Evolutionary conservation across 2,329 filamentous ascomycete genomes (phyloP).

Genomic region (Cordyceps cateniannulata): DNA sequence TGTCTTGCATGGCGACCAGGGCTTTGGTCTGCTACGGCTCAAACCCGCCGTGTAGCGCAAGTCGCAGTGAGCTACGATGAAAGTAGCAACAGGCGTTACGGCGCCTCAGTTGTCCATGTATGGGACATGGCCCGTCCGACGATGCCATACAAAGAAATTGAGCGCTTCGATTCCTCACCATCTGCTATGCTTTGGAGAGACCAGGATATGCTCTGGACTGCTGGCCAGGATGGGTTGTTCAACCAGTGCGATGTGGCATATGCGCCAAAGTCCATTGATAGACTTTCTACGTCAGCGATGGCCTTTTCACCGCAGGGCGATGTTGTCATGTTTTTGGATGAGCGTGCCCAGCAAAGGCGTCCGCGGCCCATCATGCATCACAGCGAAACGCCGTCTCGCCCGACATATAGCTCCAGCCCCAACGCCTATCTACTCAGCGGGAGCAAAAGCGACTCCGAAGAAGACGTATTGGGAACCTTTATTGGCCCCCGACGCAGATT

Average conservation of each 20-base stretch:
- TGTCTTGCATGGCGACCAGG: conserved; percentile 57
- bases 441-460: conserved; percentile 59
- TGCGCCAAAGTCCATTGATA: conserved; percentile 56
- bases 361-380: conserved; percentile 36
- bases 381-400: conserved; percentile 28
- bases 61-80: conserved; percentile 58
- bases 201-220: conserved; percentile 61
- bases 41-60: conserved; percentile 53
- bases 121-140: conserved; percentile 64
- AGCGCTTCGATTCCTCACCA: conserved; percentile 52
- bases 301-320: conserved; percentile 55
- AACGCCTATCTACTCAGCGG: conserved; percentile 45
- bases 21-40: conserved; percentile 58
- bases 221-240: conserved; percentile 54
- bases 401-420: conserved; percentile 43
- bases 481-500: conserved; percentile 39
- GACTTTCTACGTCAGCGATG: conserved; percentile 54
- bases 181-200: conserved; percentile 56
- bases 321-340: conserved; percentile 55
- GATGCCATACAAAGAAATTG: conserved; percentile 60
- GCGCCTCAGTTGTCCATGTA: conserved; percentile 54
- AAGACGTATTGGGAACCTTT: conserved; percentile 56
- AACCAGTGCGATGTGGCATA: conserved; percentile 60
- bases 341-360: conserved; percentile 39
- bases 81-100: conserved; percentile 44